Percentiles rank a stretch among this genome's conserved stretches.
Evolutionary conservation across 768 basidiomycete species (phyloP).

Genomic region (Boletus rubropictus): DNA sequence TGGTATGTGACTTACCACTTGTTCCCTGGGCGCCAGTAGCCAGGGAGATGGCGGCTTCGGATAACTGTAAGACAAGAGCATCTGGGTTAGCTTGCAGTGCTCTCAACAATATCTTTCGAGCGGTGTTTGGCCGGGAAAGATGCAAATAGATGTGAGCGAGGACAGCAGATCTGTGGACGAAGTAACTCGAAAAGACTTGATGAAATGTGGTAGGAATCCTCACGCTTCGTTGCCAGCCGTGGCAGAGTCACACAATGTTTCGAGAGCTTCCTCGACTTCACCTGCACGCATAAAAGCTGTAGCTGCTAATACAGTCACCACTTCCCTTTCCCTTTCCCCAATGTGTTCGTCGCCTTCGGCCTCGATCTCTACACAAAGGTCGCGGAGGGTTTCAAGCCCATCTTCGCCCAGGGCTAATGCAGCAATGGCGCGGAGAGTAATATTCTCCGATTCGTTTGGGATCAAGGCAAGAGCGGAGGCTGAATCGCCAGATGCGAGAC

Average conservation of each 20-base stretch:
- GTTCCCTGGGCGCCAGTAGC: constrained; percentile 71
- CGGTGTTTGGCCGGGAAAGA: constrained; percentile 82
- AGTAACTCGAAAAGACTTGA: not conserved
- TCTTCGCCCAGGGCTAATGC: constrained; percentile 63
- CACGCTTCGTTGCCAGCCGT: constrained; percentile 85
- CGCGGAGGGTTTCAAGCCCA: constrained; percentile 75
- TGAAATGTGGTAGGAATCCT: constrained; percentile 22
- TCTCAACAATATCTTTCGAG: constrained; percentile 77
- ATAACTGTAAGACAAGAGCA: constrained; percentile 80
- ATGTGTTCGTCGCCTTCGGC: constrained; percentile 61
- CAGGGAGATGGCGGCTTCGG: constrained; percentile 78
- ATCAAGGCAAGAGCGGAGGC: constrained; percentile 52
- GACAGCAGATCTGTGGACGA: constrained; percentile 58
- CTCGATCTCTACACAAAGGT: constrained; percentile 82
- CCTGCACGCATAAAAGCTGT: constrained; percentile 80
- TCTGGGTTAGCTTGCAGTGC: constrained; percentile 87
- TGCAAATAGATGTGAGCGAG: constrained; percentile 85
- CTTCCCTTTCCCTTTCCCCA: constrained; percentile 60
- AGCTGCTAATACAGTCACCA: constrained; percentile 77
- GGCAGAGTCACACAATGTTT: constrained; percentile 69
- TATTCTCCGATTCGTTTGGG: constrained; percentile 52
- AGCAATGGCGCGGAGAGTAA: constrained; percentile 63
- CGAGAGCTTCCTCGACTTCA: constrained; percentile 88
- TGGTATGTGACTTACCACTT: constrained; percentile 31
- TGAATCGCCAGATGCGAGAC: constrained; percentile 63